These are phyloP conservation scores for Termitomyces sp. DNA, from an alignment of 1,284 basidiomycete genomes.

Conservation along the genomic window DNA sequence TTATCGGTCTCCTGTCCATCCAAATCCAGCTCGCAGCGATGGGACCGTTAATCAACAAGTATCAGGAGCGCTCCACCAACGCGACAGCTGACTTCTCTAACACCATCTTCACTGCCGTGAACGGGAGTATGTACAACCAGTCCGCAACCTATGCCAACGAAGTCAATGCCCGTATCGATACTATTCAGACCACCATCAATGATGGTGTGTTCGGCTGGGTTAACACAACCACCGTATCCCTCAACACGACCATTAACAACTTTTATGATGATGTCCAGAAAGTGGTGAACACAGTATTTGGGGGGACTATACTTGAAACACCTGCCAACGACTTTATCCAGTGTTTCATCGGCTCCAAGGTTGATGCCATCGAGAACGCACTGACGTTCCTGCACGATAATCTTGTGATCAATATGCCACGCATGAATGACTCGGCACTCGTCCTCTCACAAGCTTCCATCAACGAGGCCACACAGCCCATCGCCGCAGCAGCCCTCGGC, in stretches of 20 bases:
- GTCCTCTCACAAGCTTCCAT: conserved; percentile 68
- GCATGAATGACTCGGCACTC: conserved; percentile 69
- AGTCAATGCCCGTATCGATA: conserved; percentile 69
- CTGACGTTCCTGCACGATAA: conserved; percentile 91
- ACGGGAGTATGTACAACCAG: conserved; percentile 75
- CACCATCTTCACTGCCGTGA: conserved; percentile 73
- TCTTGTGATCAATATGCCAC: conserved; percentile 73
- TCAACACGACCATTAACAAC: conserved; percentile 75
- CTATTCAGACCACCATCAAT: conserved; percentile 75
- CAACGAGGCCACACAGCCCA: conserved; percentile 73
- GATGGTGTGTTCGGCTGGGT: conserved; percentile 91
- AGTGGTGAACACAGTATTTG: conserved; percentile 69
- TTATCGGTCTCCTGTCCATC: conserved; percentile 87
- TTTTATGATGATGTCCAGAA: conserved; percentile 75
- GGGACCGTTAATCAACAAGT: conserved; percentile 63
- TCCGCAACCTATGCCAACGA: conserved; percentile 70
- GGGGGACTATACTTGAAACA: conserved; percentile 73
- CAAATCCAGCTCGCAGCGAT: conserved; percentile 81
- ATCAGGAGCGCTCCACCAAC: conserved; percentile 51
- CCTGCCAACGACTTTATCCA: conserved; percentile 84
- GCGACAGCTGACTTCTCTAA: conserved; percentile 64
- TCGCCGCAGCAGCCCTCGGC: conserved; percentile 77
- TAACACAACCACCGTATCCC: conserved; percentile 81
- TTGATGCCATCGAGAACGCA: conserved; percentile 80
- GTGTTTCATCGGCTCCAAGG: conserved; percentile 88